Base-by-base conservation (phyloP, 169 alveolate genomes). In the Cystoisospora suis region DNA sequence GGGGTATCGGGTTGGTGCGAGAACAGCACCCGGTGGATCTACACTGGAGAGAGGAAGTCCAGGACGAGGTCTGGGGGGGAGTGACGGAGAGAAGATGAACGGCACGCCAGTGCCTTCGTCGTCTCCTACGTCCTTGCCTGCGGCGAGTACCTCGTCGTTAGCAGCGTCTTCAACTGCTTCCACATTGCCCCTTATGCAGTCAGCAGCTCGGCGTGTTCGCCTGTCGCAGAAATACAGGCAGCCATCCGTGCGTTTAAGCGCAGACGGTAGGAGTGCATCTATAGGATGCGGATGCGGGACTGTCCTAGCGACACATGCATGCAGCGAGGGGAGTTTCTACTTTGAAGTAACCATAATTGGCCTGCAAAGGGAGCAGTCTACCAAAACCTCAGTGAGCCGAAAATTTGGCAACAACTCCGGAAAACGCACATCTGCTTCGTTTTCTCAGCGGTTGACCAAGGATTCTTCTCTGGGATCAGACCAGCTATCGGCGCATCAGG, bases 201-300 rank as follows among this genome's bases (percentile, higher is more conserved):
- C 91, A 0, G 91, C 91, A 17, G 80, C 80, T 86, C 86, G 86
- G 40, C 91, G 91, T 4, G 91, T 87, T 23, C 86, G 91, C 27
- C 91, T 87, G 36, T 87, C 91, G 40, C 87, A 69, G 40, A 87
- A 87, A 87, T 87, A 87, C 91, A 45, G 65, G n/a, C 87, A 87
- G 46, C 80, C 91, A 38, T 32, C 87, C 27, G 91, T 87, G 47
- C 91, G 86, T 23, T 40, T 87, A 59, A 75, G 91, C 20, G 47
- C 20, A 75, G 83, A 72, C 32, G 83, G 83, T 15, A n/a, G 53
- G 47, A 4, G 6, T 29, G 83, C 83, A 34, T n/a, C 45, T 38
- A 49, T 65, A 45, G 81, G 75, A 34, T 15, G 75, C 46, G 91
- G 91, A 38, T 87, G 91, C 75, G 91, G 91, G 59, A 69, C 70